Conservation (phyloP, 345 rosid species). For the Psidium friedrichsthalianum region DNA sequence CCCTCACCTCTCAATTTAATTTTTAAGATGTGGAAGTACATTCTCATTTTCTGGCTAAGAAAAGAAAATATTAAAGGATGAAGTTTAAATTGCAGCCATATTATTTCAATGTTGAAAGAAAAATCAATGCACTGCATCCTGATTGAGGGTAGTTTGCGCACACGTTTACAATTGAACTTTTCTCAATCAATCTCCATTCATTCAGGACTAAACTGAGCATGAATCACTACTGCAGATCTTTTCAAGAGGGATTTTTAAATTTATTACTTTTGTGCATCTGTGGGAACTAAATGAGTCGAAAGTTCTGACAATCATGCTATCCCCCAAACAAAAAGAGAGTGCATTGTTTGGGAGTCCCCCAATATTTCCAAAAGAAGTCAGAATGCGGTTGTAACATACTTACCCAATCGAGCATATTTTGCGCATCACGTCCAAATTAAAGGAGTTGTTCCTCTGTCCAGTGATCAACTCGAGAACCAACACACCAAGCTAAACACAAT, state of each 20-base stretch:
- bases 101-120: not conserved
- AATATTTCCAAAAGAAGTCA: not conserved
- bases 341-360: not conserved
- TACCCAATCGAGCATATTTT: constrained; percentile 90
- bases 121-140: not conserved
- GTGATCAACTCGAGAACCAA: constrained; percentile 77
- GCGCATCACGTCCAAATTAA: constrained; percentile 36
- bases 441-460: constrained; percentile 63
- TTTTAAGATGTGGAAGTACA: not conserved
- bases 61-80: not conserved
- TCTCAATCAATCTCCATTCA: not conserved
- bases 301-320: not conserved
- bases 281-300: not conserved
- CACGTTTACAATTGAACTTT: not conserved
- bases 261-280: not conserved
- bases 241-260: not conserved
- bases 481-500: constrained; percentile 96
- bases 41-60: not conserved
- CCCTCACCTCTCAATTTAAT: not conserved
- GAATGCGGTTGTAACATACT: constrained; percentile 3
- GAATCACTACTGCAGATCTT: not conserved
- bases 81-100: not conserved
- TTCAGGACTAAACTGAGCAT: not conserved
- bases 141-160: not conserved
- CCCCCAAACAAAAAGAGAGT: not conserved